These are phyloP conservation scores for Acrodontium crateriforme DNA, from an alignment of 2,329 filamentous ascomycete genomes.

Conservation along the genomic window DNA sequence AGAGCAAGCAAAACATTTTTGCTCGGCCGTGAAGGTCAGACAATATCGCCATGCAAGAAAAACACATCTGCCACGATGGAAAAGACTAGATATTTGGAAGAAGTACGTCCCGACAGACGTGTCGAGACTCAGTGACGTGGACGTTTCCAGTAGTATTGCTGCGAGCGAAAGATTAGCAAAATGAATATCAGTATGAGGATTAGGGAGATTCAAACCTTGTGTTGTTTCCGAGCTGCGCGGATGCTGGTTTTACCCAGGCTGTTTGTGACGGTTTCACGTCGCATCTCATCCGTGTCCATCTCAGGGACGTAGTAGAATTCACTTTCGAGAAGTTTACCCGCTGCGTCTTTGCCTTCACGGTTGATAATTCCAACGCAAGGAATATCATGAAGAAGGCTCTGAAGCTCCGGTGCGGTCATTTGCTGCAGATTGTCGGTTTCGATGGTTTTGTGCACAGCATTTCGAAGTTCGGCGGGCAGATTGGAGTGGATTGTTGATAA, in stretches of 20 bases:
- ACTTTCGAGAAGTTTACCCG: slow-evolving; percentile 82
- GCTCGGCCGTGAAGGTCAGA: too few relatives aligned
- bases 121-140: slow-evolving; percentile 30
- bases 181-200: slow-evolving; percentile 1
- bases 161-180: slow-evolving; percentile 1
- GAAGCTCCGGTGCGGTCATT: slow-evolving; percentile 50
- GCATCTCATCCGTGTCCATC: slow-evolving; percentile 62
- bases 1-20: too few relatives aligned
- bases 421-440: slow-evolving; percentile 15
- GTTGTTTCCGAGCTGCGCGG: slow-evolving; percentile 81
- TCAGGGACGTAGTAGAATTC: slow-evolving; percentile 96
- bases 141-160: slow-evolving; percentile 63
- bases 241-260: slow-evolving; percentile 80
- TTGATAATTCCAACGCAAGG: slow-evolving; percentile 76
- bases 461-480: slow-evolving; percentile 49
- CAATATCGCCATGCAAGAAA: slow-evolving; percentile 5
- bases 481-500: slow-evolving; percentile 80
- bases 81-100: too few relatives aligned
- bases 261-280: slow-evolving; percentile 70
- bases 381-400: slow-evolving; percentile 57
- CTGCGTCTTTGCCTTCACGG: slow-evolving; percentile 88
- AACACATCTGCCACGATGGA: neutral
- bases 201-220: slow-evolving; percentile 58
- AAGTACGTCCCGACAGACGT: too few relatives aligned
- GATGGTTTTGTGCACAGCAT: slow-evolving; percentile 17